Evolutionary conservation across 192 early-diverging fungal genomes (phyloP).

Genomic region (Diversispora epigaea): DNA sequence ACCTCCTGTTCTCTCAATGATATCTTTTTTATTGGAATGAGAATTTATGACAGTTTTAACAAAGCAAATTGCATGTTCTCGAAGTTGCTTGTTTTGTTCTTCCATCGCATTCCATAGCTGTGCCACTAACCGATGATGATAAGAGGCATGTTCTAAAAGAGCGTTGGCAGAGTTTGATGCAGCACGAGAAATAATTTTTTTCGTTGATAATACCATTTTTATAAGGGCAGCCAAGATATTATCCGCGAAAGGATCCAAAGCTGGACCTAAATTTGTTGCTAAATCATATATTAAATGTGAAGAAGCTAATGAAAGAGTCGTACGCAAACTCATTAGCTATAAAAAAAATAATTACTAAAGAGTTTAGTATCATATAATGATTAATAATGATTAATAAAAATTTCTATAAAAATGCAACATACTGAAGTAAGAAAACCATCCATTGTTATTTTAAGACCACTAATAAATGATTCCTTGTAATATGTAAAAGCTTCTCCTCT

Average conservation of each 20-base stretch:
- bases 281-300: slow-evolving; percentile 38
- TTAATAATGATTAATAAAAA: not conserved
- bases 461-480: slow-evolving; percentile 8
- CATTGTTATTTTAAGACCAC: slow-evolving; percentile 9
- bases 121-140: slow-evolving; percentile 37
- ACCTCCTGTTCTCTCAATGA: slow-evolving; percentile 40
- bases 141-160: slow-evolving; percentile 37
- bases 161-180: slow-evolving; percentile 26
- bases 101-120: slow-evolving; percentile 37
- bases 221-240: slow-evolving; percentile 38
- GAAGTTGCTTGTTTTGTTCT: slow-evolving; percentile 45
- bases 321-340: slow-evolving; percentile 44
- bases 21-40: slow-evolving; percentile 33
- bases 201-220: slow-evolving; percentile 34
- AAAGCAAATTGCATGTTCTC: slow-evolving; percentile 36
- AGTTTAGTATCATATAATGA: not conserved
- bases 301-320: slow-evolving; percentile 41
- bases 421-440: slow-evolving; percentile 22
- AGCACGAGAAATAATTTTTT: slow-evolving; percentile 38
- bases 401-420: not conserved
- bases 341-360: too few species aligned
- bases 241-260: slow-evolving; percentile 42
- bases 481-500: slow-evolving; percentile 16
- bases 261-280: slow-evolving; percentile 25
- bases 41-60: slow-evolving; percentile 30